phyloP scores from a whole-genome alignment of 495 filamentous ascomycete species.

The Hypoxylon cercidicola region DNA sequence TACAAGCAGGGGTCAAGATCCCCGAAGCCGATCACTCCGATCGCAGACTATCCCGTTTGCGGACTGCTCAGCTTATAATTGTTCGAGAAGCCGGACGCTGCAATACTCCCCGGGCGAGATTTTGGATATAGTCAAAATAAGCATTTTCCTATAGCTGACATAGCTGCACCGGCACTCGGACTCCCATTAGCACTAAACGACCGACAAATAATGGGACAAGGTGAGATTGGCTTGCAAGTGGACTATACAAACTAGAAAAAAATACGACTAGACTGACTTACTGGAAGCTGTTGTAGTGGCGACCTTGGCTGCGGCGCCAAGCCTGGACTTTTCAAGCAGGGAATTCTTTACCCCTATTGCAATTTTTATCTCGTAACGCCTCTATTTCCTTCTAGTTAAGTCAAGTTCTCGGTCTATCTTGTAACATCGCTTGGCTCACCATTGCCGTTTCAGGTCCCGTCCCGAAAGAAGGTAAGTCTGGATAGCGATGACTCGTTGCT shows the following conservation, averaged over 20 bases:
- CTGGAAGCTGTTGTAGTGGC: slow-evolving; percentile 14
- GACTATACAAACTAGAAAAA: no score
- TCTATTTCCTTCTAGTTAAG: slow-evolving; percentile 2
- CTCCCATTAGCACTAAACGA: not conserved
- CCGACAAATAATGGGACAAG: not conserved
- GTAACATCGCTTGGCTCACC: slow-evolving; percentile 21
- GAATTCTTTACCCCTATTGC: slow-evolving; percentile 10
- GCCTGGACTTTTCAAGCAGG: slow-evolving; percentile 18
- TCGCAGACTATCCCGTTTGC: slow-evolving; percentile 22
- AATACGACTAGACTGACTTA: slow-evolving; percentile 14
- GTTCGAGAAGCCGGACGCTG: slow-evolving; percentile 1
- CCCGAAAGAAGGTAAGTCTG: slow-evolving; percentile 18
- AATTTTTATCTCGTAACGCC: slow-evolving; percentile 33
- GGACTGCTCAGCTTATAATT: slow-evolving; percentile 14
- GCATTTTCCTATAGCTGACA: not conserved
- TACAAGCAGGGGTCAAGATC: slow-evolving; percentile 19
- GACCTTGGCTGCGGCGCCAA: slow-evolving; percentile 18
- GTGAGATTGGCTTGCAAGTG: not conserved
- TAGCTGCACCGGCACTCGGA: not conserved
- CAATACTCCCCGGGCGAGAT: no score
- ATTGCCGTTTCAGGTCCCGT: slow-evolving; percentile 25
- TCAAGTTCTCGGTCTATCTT: slow-evolving; percentile 3
- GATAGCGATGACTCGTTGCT: slow-evolving; percentile 9
- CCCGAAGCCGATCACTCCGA: slow-evolving; percentile 22
- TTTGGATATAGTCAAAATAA: not conserved